A percentile compares a stretch with the other conserved stretches of the same genome.
Evolutionary conservation across 2,329 filamentous ascomycete species (phyloP).

Genomic region (Verticillium zaregamsianum): DNA sequence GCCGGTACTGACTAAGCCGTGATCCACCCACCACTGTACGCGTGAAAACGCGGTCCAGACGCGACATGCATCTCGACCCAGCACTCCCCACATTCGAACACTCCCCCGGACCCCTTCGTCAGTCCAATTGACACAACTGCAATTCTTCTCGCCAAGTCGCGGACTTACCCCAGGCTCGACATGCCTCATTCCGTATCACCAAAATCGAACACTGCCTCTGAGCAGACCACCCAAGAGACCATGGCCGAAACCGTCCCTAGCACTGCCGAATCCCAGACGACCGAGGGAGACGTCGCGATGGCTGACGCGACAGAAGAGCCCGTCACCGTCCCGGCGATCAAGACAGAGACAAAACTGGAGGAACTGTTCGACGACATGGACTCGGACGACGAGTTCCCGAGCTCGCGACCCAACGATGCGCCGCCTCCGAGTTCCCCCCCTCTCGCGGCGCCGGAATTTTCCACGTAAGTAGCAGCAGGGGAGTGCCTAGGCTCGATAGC

Average conservation of each 20-base stretch:
- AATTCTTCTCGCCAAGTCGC: neutral
- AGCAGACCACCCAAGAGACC: constrained; percentile 19
- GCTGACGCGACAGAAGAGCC: constrained; percentile 24
- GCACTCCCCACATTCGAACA: neutral
- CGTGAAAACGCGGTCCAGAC: constrained; percentile 12
- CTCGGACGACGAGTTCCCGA: constrained; percentile 59
- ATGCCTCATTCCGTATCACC: constrained; percentile 43
- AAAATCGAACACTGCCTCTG: neutral
- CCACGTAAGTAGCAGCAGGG: constrained; percentile 29
- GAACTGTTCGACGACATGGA: constrained; percentile 56
- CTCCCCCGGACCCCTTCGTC: neutral
- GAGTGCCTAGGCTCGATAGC: neutral
- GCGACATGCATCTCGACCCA: constrained; percentile 8
- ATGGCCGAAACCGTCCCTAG: constrained; percentile 26
- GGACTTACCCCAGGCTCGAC: neutral
- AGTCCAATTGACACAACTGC: neutral
- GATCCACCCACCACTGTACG: constrained; percentile 4
- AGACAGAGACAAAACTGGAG: constrained; percentile 50
- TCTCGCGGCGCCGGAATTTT: constrained; percentile 32
- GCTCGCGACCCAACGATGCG: constrained; percentile 36
- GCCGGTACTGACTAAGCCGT: neutral
- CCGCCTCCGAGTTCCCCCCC: constrained; percentile 34
- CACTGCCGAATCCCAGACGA: constrained; percentile 23
- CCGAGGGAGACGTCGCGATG: constrained; percentile 37
- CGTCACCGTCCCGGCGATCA: constrained; percentile 19